These are phyloP conservation scores for Cryomyces minteri DNA, from an alignment of 495 filamentous ascomycete species.

Conservation along the genomic window DNA sequence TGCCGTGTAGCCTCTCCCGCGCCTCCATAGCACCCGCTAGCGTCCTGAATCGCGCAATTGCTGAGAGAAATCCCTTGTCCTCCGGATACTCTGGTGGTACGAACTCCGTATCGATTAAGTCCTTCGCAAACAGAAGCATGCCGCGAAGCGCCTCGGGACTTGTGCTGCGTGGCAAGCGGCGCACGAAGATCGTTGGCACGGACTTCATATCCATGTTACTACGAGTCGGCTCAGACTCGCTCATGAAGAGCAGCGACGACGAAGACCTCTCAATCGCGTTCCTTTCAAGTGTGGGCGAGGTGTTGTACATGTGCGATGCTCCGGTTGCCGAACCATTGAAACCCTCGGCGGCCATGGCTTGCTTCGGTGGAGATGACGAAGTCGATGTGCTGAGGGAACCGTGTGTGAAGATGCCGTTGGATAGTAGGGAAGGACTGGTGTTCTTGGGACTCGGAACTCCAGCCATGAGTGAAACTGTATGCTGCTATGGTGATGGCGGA, in stretches of 20 bases:
- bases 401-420: slow-evolving; percentile 13
- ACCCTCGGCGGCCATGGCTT: slow-evolving; percentile 10
- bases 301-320: neutral
- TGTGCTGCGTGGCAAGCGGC: slow-evolving; percentile 56
- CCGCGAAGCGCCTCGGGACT: slow-evolving; percentile 53
- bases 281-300: slow-evolving; percentile 8
- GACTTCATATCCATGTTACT: slow-evolving; percentile 9
- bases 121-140: slow-evolving; percentile 77
- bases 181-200: slow-evolving; percentile 41
- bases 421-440: slow-evolving; percentile 12
- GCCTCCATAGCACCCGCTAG: slow-evolving; percentile 59
- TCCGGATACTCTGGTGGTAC: slow-evolving; percentile 43
- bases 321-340: slow-evolving; percentile 3
- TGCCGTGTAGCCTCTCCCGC: slow-evolving; percentile 58
- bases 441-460: slow-evolving; percentile 19
- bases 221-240: slow-evolving; percentile 6
- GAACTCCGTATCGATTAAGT: slow-evolving; percentile 57
- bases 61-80: slow-evolving; percentile 54
- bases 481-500: neutral
- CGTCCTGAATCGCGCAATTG: slow-evolving; percentile 57
- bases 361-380: slow-evolving; percentile 14
- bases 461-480: slow-evolving; percentile 6
- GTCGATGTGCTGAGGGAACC: slow-evolving; percentile 12
- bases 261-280: slow-evolving; percentile 6
- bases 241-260: slow-evolving; percentile 10